Base-by-base conservation (phyloP, 176 grass and related monocot genomes). In the Oryza meyeriana region DNA sequence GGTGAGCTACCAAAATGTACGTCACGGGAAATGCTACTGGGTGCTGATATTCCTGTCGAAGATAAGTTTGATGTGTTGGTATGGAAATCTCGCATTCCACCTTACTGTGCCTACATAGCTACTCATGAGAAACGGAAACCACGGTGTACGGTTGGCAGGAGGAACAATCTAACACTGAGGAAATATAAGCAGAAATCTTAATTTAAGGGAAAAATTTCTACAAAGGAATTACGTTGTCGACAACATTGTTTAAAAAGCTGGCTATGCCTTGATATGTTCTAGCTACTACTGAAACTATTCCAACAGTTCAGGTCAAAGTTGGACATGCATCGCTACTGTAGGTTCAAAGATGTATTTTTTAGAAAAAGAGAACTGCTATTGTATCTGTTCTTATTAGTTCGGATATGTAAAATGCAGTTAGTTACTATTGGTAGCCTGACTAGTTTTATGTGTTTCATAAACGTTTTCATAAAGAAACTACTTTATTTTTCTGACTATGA, bases 61-160 rank as follows among this genome's bases (percentile, higher is more conserved):
- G 33, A 86, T 0, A 86, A 74, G 59, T 79, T 73, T 64, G 68
- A 86, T 65, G 76, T 26, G 42, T 44, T 74, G 42, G 31, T 32
- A 36, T 74, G 59, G 59, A 79, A 29, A 35, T 74, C 68, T 58
- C 41, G 69, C 31, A 86, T 83, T n/a, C 41, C 59, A 2, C 81
- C 81, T 20, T 75, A 74, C 8, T 2, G 22, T 47, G 18, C 5
- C 41, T 85, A 79, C 16, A 36, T 73, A 55, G 39, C 2, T 52
- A 85, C 68, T 3, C 70, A 4, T n/a, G 59, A 65, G 41, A 74
- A 74, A 66, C 68, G 65, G 42, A 74, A 41, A 39, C 29, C 31
- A 1, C 11, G 0, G 30, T 38, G 14, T 14, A n/a, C 3, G 14
- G 24, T 69, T 47, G 40, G 64, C 27, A 81, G 45, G 50, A 82